phyloP scores from a whole-genome alignment of 805 yeast species.

The Candida piceae region DNA sequence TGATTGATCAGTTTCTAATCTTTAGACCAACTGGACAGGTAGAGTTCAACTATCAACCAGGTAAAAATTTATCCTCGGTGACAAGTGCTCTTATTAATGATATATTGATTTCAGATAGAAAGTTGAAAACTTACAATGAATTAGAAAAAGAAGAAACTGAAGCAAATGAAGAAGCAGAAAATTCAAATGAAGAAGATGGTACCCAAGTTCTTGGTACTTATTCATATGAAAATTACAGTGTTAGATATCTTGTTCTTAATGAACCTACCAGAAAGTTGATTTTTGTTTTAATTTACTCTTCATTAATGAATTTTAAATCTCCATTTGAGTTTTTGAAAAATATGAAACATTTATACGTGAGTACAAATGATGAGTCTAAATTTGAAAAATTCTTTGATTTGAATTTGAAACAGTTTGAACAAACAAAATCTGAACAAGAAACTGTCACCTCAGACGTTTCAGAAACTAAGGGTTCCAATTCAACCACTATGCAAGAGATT shows the following conservation, averaged over 20 bases:
- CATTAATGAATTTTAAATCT: constrained; percentile 27
- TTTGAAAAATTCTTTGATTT: constrained; percentile 35
- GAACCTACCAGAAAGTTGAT: constrained; percentile 33
- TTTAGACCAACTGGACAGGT: constrained; percentile 52
- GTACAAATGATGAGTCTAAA: constrained; percentile 26
- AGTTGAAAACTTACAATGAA: constrained; percentile 18
- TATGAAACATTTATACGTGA: constrained; percentile 20
- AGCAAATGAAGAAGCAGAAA: constrained; percentile 19
- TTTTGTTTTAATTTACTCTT: constrained; percentile 38
- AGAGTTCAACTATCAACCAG: constrained; percentile 40
- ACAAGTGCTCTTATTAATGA: constrained; percentile 46
- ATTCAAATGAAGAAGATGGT: constrained; percentile 17
- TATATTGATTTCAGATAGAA: constrained; percentile 39
- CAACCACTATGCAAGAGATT: background rate
- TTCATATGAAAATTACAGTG: constrained; percentile 36
- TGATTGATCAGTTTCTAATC: constrained; percentile 46
- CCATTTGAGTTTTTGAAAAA: constrained; percentile 26
- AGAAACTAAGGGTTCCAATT: constrained; percentile 5
- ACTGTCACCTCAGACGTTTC: too few species aligned
- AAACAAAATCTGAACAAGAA: constrained; percentile 10
- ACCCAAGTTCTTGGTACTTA: constrained; percentile 24
- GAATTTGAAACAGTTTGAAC: constrained; percentile 30
- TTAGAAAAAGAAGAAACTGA: constrained; percentile 15
- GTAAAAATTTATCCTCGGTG: constrained; percentile 33
- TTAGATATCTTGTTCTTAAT: constrained; percentile 38